phyloP scores from a whole-genome alignment of 2,329 filamentous ascomycete species.

The Aspergillus intermedius region DNA sequence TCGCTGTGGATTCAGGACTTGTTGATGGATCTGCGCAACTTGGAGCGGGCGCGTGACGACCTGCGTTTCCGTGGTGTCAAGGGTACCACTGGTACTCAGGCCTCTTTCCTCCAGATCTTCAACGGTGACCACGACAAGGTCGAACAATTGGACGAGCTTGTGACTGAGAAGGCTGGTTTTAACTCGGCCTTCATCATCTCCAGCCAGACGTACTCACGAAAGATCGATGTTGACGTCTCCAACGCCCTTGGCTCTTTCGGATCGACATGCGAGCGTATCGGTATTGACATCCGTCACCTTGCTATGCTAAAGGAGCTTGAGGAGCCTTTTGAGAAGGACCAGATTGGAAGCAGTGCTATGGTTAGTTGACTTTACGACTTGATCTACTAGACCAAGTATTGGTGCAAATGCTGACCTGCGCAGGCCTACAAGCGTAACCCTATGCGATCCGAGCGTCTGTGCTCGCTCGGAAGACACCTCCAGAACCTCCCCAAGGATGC shows the following conservation, averaged over 20 bases:
- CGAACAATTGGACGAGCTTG: constrained; percentile 56
- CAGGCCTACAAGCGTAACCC: constrained; percentile 59
- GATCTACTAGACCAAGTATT: background rate
- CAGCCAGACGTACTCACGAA: constrained; percentile 69
- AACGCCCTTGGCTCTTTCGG: constrained; percentile 76
- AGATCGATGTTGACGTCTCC: constrained; percentile 73
- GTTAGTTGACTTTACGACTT: constrained; percentile 12
- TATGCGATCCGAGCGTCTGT: constrained; percentile 54
- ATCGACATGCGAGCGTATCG: constrained; percentile 69
- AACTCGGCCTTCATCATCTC: constrained; percentile 57
- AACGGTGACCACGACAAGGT: constrained; percentile 54
- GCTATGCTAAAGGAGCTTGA: constrained; percentile 76
- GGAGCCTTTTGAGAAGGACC: constrained; percentile 72
- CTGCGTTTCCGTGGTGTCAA: constrained; percentile 70
- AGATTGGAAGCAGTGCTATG: constrained; percentile 65
- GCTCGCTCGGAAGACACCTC: constrained; percentile 52
- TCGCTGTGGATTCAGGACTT: constrained; percentile 72
- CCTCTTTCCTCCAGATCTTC: constrained; percentile 67
- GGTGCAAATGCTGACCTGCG: constrained; percentile 31
- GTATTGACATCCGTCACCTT: constrained; percentile 66
- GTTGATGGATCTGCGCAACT: constrained; percentile 65
- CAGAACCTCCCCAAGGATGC: constrained; percentile 50
- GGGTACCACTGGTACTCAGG: constrained; percentile 71
- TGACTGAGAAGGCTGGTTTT: constrained; percentile 62
- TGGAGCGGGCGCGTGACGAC: constrained; percentile 62